phyloP scores from a whole-genome alignment of 352 stramenopile genomes.

The Thalassiosira mediterranea region DNA sequence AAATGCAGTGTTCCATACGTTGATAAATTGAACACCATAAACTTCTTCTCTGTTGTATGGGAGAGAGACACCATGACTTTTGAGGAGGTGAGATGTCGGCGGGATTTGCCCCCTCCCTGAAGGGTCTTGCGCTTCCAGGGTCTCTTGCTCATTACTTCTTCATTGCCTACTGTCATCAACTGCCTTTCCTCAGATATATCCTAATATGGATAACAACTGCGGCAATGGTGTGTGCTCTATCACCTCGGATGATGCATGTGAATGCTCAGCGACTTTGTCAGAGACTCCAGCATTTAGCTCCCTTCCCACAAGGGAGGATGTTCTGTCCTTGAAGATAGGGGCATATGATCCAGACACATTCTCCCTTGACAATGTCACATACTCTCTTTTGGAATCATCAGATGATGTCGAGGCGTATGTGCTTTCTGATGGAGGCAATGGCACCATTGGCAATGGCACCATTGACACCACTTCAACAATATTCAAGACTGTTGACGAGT shows the following conservation, averaged over 20 bases:
- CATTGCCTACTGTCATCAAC: neutral
- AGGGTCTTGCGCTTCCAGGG: no score
- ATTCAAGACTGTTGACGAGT: constrained; percentile 40
- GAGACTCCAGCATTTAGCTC: constrained; percentile 50
- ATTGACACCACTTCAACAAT: constrained; percentile 31
- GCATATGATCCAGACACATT: constrained; percentile 53
- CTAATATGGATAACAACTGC: constrained; percentile 54
- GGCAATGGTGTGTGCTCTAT: constrained; percentile 48
- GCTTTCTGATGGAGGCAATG: constrained; percentile 1
- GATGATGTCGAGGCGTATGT: constrained; percentile 33
- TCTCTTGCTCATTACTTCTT: neutral
- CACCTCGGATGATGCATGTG: constrained; percentile 53
- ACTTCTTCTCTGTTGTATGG: constrained; percentile 59
- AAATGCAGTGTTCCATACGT: constrained; percentile 39
- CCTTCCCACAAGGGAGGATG: constrained; percentile 56
- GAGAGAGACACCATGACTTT: constrained; percentile 48
- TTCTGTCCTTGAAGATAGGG: constrained; percentile 57
- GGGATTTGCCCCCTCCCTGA: neutral
- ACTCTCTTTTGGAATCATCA: constrained; percentile 45
- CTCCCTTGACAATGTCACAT: constrained; percentile 37
- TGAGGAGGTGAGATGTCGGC: constrained; percentile 2
- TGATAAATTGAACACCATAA: constrained; percentile 48
- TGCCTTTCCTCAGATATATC: constrained; percentile 30
- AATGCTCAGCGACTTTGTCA: constrained; percentile 48
- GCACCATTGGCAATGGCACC: neutral